Percentiles rank a stretch among this genome's conserved stretches.
phyloP scores from a whole-genome alignment of 1,284 basidiomycete species.

The Takashimella tepidaria region DNA sequence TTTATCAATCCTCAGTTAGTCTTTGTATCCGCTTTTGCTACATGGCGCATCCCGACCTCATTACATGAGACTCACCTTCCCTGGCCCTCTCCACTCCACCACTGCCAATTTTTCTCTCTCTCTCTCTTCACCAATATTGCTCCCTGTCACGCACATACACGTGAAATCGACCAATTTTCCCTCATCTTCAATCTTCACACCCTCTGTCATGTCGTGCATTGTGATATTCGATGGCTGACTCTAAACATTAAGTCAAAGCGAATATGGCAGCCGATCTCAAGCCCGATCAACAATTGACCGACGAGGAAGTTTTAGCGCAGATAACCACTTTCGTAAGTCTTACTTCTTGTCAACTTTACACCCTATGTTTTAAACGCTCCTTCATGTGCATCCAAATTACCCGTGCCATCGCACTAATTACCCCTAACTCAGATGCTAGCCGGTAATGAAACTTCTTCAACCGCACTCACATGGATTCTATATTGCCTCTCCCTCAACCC shows the following conservation, averaged over 20 bases:
- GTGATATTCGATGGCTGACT: not conserved
- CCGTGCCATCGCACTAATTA: not conserved
- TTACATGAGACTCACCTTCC: too few species aligned
- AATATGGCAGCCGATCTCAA: constrained; percentile 56
- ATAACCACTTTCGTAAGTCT: constrained; percentile 64
- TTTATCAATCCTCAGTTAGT: constrained; percentile 53
- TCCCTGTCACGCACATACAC: not conserved
- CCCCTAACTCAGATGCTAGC: constrained; percentile 34
- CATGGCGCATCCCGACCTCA: too few species aligned
- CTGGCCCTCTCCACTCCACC: too few species aligned
- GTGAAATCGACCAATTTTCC: constrained; percentile 1
- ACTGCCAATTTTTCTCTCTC: too few species aligned
- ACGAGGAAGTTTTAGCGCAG: constrained; percentile 64
- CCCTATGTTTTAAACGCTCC: not conserved
- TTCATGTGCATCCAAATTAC: too few species aligned
- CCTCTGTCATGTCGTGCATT: too few species aligned
- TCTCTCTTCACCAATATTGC: too few species aligned
- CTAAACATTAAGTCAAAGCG: constrained; percentile 53
- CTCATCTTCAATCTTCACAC: too few species aligned
- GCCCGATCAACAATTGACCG: constrained; percentile 56
- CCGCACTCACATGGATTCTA: constrained; percentile 66
- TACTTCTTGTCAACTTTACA: not conserved
- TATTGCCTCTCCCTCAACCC: constrained; percentile 60
- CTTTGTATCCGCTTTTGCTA: too few species aligned
- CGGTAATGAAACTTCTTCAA: constrained; percentile 73